Evolutionary conservation across 1,139 yeast species (phyloP).

Genomic region (Hyphopichia wangnamkhiaoensis): DNA sequence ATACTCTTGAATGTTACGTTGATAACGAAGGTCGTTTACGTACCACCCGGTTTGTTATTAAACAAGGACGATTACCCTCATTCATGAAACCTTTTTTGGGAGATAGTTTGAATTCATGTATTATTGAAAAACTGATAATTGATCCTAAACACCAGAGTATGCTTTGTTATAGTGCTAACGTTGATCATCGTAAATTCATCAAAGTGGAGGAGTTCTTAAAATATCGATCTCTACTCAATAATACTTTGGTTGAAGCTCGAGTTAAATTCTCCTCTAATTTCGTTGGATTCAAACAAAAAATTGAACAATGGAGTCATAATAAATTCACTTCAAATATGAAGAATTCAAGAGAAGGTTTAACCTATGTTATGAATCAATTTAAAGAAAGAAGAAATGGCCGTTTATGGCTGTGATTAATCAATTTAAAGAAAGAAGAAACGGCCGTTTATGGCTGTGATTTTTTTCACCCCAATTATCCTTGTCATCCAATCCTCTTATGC

Average conservation of each 20-base stretch:
- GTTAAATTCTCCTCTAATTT: slow-evolving; percentile 79
- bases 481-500: too few species aligned
- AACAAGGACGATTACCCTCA: slow-evolving; percentile 77
- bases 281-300: slow-evolving; percentile 65
- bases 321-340: slow-evolving; percentile 68
- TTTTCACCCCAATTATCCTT: background rate
- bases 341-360: slow-evolving; percentile 72
- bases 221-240: slow-evolving; percentile 27
- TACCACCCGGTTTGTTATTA: slow-evolving; percentile 74
- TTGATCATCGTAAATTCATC: slow-evolving; percentile 81
- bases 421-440: slow-evolving; percentile 21
- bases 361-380: slow-evolving; percentile 67
- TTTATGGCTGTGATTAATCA: slow-evolving; percentile 25
- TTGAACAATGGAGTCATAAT: slow-evolving; percentile 80
- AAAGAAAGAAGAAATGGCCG: slow-evolving; percentile 16
- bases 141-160: slow-evolving; percentile 61
- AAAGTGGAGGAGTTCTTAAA: slow-evolving; percentile 76
- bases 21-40: slow-evolving; percentile 66
- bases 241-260: slow-evolving; percentile 45
- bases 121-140: slow-evolving; percentile 76
- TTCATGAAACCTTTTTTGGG: slow-evolving; percentile 83
- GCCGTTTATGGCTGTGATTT: background rate
- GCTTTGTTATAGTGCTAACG: slow-evolving; percentile 75
- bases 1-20: slow-evolving; percentile 63
- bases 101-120: slow-evolving; percentile 73